Conservation (phyloP, 805 yeast species). For the Yamadazyma endophytica region DNA sequence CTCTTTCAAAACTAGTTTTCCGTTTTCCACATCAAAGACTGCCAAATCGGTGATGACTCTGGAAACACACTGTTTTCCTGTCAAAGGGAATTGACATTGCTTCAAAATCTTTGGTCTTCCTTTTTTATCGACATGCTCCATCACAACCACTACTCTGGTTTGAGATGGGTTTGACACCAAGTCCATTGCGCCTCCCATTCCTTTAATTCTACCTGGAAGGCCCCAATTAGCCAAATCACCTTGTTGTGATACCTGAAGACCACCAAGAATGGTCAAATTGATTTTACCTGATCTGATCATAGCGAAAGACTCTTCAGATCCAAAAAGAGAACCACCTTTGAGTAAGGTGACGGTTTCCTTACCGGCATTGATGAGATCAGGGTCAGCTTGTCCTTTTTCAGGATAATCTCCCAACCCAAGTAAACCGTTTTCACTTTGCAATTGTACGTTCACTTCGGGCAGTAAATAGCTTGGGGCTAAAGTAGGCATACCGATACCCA, state of each 20-base stretch:
- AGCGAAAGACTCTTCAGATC: slow-evolving; percentile 48
- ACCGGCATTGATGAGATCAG: slow-evolving; percentile 49
- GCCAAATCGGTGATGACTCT: slow-evolving; percentile 46
- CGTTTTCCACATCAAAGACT: slow-evolving; percentile 42
- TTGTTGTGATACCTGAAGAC: slow-evolving; percentile 43
- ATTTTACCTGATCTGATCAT: slow-evolving; percentile 48
- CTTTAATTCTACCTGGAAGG: slow-evolving; percentile 46
- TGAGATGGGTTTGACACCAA: slow-evolving; percentile 43
- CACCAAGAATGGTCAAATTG: slow-evolving; percentile 43
- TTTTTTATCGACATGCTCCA: slow-evolving; percentile 46
- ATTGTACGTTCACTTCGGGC: slow-evolving; percentile 28
- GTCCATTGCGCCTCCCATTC: slow-evolving; percentile 57
- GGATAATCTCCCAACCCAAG: slow-evolving; percentile 49
- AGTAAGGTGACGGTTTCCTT: slow-evolving; percentile 46
- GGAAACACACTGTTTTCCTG: slow-evolving; percentile 43
- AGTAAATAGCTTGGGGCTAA: slow-evolving; percentile 41
- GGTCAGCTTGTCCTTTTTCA: slow-evolving; percentile 36
- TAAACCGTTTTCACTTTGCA: slow-evolving; percentile 49
- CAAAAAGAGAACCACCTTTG: slow-evolving; percentile 46
- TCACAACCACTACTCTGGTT: slow-evolving; percentile 43
- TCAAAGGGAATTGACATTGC: slow-evolving; percentile 42
- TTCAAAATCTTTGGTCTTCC: slow-evolving; percentile 45
- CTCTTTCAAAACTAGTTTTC: slow-evolving; percentile 36
- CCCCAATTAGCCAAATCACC: slow-evolving; percentile 56
- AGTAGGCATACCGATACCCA: slow-evolving; percentile 52